phyloP scores from a whole-genome alignment of 441 rosid species.

The Isatis lusitanica region DNA sequence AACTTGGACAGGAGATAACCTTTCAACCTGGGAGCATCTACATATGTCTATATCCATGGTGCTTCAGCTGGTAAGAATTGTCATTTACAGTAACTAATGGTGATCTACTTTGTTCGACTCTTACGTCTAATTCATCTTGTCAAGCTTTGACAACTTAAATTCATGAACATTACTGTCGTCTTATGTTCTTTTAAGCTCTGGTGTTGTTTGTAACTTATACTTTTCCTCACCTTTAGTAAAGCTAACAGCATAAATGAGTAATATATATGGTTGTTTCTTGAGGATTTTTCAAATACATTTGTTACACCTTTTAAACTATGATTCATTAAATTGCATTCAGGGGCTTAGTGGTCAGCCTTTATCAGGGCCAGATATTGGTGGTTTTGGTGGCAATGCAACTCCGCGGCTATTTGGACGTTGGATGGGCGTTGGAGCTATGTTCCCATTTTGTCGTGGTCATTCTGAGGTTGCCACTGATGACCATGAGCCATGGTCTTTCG shows the following conservation, averaged over 20 bases:
- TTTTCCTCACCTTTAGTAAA: not conserved
- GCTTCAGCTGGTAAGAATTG: constrained; percentile 82
- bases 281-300: not conserved
- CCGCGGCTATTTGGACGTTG: constrained; percentile 92
- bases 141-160: not conserved
- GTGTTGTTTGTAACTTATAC: not conserved
- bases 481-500: constrained; percentile 99
- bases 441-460: constrained; percentile 96
- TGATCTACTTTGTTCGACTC: not conserved
- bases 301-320: not conserved
- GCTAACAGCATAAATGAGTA: not conserved
- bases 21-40: constrained; percentile 92
- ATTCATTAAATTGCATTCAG: constrained; percentile 39
- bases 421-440: constrained; percentile 97
- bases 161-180: not conserved
- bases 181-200: not conserved
- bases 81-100: not conserved
- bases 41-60: constrained; percentile 93
- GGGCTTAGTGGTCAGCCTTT: constrained; percentile 97
- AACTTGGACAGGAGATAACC: constrained; percentile 96
- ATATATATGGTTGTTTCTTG: not conserved
- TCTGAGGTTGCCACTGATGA: constrained; percentile 67
- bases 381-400: constrained; percentile 89
- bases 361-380: constrained; percentile 99
- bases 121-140: constrained; percentile 1